These are phyloP conservation scores for Teratosphaeria epicoccoides DNA, from an alignment of 2,329 filamentous ascomycete genomes.

Conservation along the genomic window DNA sequence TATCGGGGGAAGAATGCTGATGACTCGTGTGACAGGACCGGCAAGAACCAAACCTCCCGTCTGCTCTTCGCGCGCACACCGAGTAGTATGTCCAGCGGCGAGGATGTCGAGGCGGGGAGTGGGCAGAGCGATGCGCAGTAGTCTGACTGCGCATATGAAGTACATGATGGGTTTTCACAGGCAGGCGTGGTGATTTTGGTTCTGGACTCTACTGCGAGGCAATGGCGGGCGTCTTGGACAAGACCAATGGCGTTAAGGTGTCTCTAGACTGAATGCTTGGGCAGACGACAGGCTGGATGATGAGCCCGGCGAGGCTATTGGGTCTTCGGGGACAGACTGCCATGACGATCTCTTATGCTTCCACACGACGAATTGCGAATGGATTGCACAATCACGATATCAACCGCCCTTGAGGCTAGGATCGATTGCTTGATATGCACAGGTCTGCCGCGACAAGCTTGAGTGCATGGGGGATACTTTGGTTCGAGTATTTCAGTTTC, in stretches of 20 bases:
- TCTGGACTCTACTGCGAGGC: not conserved
- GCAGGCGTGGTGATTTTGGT: not conserved
- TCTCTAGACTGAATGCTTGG: not conserved
- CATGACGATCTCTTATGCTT: not conserved
- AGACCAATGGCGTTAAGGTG: not conserved
- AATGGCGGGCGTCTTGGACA: not conserved
- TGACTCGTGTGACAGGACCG: not conserved
- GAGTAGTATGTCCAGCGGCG: conserved; percentile 4
- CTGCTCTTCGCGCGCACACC: conserved; percentile 7
- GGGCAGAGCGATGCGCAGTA: not conserved
- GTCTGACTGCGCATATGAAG: not conserved
- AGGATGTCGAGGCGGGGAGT: not conserved
- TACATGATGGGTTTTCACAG: not conserved
- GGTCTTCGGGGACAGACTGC: not conserved
- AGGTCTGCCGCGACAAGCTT: no score
- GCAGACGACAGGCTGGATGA: not conserved
- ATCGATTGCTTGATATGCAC: no score
- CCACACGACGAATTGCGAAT: not conserved
- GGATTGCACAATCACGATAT: not conserved
- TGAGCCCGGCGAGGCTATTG: not conserved
- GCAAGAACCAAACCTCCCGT: conserved; percentile 8
- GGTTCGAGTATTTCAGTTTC: not conserved
- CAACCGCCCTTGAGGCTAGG: not conserved
- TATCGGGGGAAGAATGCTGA: not conserved
- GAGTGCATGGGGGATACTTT: no score